Conservation (phyloP, 441 rosid species). For the Macaranga tanarius region DNA sequence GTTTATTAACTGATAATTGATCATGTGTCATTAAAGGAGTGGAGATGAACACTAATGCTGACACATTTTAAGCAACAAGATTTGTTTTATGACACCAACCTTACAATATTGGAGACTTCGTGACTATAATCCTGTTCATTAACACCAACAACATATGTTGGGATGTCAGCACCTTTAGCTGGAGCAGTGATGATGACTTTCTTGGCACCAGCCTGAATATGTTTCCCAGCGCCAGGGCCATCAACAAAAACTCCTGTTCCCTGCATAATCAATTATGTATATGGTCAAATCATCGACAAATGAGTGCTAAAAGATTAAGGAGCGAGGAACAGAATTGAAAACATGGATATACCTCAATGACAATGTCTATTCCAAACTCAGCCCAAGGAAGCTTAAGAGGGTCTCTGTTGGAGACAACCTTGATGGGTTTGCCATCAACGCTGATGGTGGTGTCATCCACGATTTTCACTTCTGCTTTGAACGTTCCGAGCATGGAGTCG, state of each 20-base stretch:
- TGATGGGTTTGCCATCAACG: constrained; percentile 82
- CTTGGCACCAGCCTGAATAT: constrained; percentile 94
- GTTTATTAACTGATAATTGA: background rate
- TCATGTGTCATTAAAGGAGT: no score
- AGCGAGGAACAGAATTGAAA: background rate
- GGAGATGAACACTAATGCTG: no score
- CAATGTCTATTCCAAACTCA: constrained; percentile 92
- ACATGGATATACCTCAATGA: constrained; percentile 57
- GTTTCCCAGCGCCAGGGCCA: constrained; percentile 95
- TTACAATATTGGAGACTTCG: constrained; percentile 74
- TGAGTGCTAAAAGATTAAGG: no score
- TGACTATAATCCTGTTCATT: constrained; percentile 79
- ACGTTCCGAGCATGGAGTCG: constrained; percentile 91
- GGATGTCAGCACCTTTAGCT: constrained; percentile 97
- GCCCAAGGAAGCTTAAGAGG: constrained; percentile 99
- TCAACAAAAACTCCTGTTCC: constrained; percentile 95
- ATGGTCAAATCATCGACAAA: background rate
- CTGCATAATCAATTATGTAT: constrained; percentile 30
- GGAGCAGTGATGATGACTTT: constrained; percentile 95
- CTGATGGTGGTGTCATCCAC: constrained; percentile 68
- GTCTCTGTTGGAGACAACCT: constrained; percentile 89
- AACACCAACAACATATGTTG: constrained; percentile 92
- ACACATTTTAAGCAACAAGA: no score
- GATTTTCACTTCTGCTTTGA: constrained; percentile 87
- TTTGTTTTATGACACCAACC: constrained; percentile 37